Conservation (phyloP, 257 asterid species). For the Perilla frutescens region DNA sequence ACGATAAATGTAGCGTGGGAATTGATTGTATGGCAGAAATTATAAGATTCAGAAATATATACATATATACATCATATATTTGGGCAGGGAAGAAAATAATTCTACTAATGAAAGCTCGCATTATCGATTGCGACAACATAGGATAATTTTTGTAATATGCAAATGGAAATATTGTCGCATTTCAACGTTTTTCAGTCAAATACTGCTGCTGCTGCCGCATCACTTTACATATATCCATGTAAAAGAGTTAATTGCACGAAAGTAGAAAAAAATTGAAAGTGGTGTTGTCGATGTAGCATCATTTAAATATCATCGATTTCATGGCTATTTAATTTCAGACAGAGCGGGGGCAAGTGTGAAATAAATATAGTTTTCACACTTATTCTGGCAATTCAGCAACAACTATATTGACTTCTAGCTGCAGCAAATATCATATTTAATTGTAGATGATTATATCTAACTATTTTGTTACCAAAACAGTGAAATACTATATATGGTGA, state of each 20-base stretch:
- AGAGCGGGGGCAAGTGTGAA: too few relatives aligned
- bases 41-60: background rate
- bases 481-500: background rate
- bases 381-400: too few relatives aligned
- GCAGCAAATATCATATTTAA: background rate
- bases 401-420: background rate
- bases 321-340: too few relatives aligned
- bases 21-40: background rate
- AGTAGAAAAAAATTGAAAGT: background rate
- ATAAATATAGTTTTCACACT: too few relatives aligned
- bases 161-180: background rate
- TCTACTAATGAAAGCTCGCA: background rate
- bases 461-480: constrained; percentile 2
- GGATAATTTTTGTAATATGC: background rate
- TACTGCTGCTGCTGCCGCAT: background rate
- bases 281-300: too few relatives aligned
- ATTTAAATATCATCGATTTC: too few relatives aligned
- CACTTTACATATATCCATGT: background rate
- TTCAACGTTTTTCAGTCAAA: background rate
- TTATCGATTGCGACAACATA: background rate
- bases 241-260: background rate
- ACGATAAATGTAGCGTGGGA: background rate
- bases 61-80: background rate
- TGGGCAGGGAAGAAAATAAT: too few relatives aligned
- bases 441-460: background rate